These are phyloP conservation scores for Crithidia fasciculata DNA, from an alignment of 208 protist species.

Conservation along the genomic window DNA sequence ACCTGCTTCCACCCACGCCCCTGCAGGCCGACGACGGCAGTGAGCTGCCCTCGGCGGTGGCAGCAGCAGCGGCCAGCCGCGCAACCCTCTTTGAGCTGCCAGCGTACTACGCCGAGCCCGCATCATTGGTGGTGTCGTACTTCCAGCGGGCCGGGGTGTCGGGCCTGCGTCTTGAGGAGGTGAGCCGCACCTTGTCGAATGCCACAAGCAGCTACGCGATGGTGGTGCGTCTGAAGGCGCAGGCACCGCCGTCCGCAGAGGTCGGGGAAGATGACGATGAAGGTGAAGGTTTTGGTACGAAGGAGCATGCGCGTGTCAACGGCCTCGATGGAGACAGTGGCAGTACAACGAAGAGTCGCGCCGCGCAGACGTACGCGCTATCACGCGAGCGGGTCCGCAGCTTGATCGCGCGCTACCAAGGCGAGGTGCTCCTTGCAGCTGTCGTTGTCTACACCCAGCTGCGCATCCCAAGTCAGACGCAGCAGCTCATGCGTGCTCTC, in stretches of 20 bases:
- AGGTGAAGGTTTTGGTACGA: too few relatives aligned
- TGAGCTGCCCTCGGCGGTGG: slow-evolving; percentile 6
- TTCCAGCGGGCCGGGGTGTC: slow-evolving; percentile 45
- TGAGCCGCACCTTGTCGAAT: slow-evolving; percentile 49
- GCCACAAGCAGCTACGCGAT: slow-evolving; percentile 60
- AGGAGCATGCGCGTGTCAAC: neutral
- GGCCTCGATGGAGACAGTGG: neutral
- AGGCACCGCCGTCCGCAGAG: slow-evolving; percentile 23
- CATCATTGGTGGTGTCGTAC: slow-evolving; percentile 49
- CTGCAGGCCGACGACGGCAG: slow-evolving; percentile 16
- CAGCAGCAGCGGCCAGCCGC: slow-evolving; percentile 1
- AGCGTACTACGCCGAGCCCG: slow-evolving; percentile 71
- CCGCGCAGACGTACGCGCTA: slow-evolving; percentile 21
- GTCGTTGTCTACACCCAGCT: slow-evolving; percentile 81
- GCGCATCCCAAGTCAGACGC: slow-evolving; percentile 62
- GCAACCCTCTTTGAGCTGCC: slow-evolving; percentile 55
- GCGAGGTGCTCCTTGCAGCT: slow-evolving; percentile 76
- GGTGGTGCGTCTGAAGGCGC: slow-evolving; percentile 73
- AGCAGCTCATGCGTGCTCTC: slow-evolving; percentile 68
- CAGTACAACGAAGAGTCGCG: neutral
- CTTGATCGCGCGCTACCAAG: slow-evolving; percentile 61
- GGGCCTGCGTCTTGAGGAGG: slow-evolving; percentile 45
- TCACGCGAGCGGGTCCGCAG: slow-evolving; percentile 43
- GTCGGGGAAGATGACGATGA: neutral
- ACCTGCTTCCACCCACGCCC: slow-evolving; percentile 24